Evolutionary conservation across 805 yeast genomes (phyloP).

Genomic region (Candida berthetii): DNA sequence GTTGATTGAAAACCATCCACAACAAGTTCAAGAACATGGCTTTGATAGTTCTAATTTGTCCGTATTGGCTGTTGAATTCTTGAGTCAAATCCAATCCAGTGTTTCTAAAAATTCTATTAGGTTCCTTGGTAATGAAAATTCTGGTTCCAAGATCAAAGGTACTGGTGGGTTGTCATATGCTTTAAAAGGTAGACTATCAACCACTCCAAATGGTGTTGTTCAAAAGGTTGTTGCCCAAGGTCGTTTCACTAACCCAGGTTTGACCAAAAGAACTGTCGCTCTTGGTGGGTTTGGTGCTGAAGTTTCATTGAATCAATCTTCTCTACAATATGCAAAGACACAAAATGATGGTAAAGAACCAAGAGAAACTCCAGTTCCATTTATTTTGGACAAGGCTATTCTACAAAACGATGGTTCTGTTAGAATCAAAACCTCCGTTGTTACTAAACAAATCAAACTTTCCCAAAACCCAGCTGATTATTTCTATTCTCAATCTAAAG

Average conservation of each 20-base stretch:
- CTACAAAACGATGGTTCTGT: constrained; percentile 32
- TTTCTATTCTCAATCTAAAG: neutral
- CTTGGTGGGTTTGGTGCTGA: constrained; percentile 49
- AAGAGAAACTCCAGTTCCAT: constrained; percentile 39
- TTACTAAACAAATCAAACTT: neutral
- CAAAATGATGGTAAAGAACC: constrained; percentile 31
- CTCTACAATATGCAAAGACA: constrained; percentile 27
- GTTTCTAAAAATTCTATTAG: constrained; percentile 3
- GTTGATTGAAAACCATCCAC: constrained; percentile 47
- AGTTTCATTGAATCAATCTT: constrained; percentile 22
- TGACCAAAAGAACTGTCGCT: constrained; percentile 34
- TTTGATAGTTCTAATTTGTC: constrained; percentile 18
- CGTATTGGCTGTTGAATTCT: constrained; percentile 19
- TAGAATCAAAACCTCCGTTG: neutral
- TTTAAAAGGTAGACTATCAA: constrained; percentile 60
- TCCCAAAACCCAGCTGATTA: neutral
- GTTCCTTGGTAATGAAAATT: constrained; percentile 1
- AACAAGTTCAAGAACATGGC: constrained; percentile 22
- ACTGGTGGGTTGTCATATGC: constrained; percentile 73
- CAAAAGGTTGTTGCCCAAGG: constrained; percentile 58
- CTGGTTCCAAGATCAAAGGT: constrained; percentile 39
- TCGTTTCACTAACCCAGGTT: constrained; percentile 45
- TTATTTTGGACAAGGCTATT: constrained; percentile 30
- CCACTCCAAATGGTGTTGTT: constrained; percentile 65
- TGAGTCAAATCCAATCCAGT: constrained; percentile 19